Base-by-base conservation (phyloP, 306 rosid genomes). In the Vicia faba region DNA sequence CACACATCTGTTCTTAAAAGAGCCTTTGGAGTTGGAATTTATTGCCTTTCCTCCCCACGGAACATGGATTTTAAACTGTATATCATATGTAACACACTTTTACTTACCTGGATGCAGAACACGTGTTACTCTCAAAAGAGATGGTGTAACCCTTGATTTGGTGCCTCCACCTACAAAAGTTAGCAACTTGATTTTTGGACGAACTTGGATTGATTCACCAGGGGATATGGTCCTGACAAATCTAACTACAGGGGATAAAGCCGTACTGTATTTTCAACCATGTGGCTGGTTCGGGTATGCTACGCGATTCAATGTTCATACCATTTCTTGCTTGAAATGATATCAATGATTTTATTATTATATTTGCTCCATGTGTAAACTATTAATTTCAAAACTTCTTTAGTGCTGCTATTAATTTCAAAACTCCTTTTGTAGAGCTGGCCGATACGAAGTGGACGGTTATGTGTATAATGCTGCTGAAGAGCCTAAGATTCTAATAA, bases 391-490 rank as follows among this genome's bases (percentile, higher is more conserved):
- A 9, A 58, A 41, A 33, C 43, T 10, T 67, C 54, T 61, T 60
- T 33, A 1, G 19, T 61, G 48, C 4, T 8, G 36, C 36, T 5
- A 5, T 29, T 31, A 23, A n/a, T n/a, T n/a, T n/a, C n/a, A n/a
- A n/a, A n/a, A n/a, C n/a, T n/a, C n/a, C n/a, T n/a, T 79, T 43
- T 66, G 70, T 84, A 85, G 96, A 46, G 92, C 96, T 70, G 91
- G 92, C 51, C 88, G 95, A n/a, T 89, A 92, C 43, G 96, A 92
- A 84, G 96, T 89, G 71, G 97, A 92, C 12, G 97, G 95, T 33
- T 89, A 87, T 70, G 87, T 85, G 48, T 92, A 92, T 68, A 87
- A 89, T 70, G 78, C 88, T 63, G 79, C 82, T 7, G 98, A 92
- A 69, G 96, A 91, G 77, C 96, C 97, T 4, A 87, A 87, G 80